Evolutionary conservation across 2,329 filamentous ascomycete genomes (phyloP).

Genomic region (Aspergillus neotritici): DNA sequence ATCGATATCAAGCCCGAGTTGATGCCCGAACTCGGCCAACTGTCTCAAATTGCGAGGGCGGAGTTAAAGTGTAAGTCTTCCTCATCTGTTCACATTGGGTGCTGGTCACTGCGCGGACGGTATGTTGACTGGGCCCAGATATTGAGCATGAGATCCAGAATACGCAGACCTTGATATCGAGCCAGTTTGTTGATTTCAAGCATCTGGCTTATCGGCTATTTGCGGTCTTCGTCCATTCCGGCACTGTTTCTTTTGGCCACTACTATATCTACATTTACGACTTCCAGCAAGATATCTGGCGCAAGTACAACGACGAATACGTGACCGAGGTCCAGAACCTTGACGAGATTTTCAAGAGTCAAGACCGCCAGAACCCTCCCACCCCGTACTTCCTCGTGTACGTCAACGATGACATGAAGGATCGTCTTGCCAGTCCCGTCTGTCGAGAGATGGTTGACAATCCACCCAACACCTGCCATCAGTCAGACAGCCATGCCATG

Average conservation of each 20-base stretch:
- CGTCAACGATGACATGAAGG: slow-evolving; percentile 62
- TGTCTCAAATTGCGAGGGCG: slow-evolving; percentile 40
- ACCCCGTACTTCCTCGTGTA: slow-evolving; percentile 83
- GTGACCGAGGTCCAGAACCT: slow-evolving; percentile 64
- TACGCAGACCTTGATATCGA: slow-evolving; percentile 46
- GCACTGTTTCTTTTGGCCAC: slow-evolving; percentile 66
- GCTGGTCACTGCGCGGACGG: no score
- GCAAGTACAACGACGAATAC: slow-evolving; percentile 85
- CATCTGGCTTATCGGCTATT: slow-evolving; percentile 75
- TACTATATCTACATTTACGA: slow-evolving; percentile 98
- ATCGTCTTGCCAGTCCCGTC: slow-evolving; percentile 55
- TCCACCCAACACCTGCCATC: slow-evolving; percentile 4
- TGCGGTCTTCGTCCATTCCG: slow-evolving; percentile 85
- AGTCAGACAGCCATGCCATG: slow-evolving; percentile 2
- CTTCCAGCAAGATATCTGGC: slow-evolving; percentile 74
- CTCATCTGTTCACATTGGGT: background rate
- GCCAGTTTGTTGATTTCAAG: slow-evolving; percentile 59
- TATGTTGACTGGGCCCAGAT: slow-evolving; percentile 8
- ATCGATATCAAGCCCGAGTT: slow-evolving; percentile 42
- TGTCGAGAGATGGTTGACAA: slow-evolving; percentile 38
- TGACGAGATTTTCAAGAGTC: slow-evolving; percentile 62
- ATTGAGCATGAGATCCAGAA: slow-evolving; percentile 45
- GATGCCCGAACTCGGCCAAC: slow-evolving; percentile 39
- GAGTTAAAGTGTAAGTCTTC: slow-evolving; percentile 42
- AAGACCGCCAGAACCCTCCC: slow-evolving; percentile 57